Evolutionary conservation across 306 rosid species (phyloP), one percentile per base, ranked within the genome.

Genomic region (Rosa lucieae): DNA sequence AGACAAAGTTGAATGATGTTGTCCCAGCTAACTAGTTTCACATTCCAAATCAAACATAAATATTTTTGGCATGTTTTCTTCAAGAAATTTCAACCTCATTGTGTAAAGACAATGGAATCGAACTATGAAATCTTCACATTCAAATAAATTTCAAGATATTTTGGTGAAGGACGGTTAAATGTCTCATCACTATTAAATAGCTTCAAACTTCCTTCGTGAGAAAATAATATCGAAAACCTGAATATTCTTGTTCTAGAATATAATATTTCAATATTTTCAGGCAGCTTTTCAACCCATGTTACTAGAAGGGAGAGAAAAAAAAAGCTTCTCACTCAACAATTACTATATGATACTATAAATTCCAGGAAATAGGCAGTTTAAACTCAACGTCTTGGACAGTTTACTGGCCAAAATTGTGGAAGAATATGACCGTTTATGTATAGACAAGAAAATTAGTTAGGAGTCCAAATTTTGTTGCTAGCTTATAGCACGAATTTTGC

Each of bases 271-370:
- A 32, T 29, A 62, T 4, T 47, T 52, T 8, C 42, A 66, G 15
- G 20, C 18, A 70, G 2, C 6, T 13, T 71, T 72, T 72, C 17
- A 72, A 49, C 11, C 12, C 2, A 72, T 29, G 44, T 32, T 72
- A 32, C 63, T 72, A 72, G 76, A 72, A 72, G 21, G 76, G 62
- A n/a, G 40, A 51, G 46, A 72, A 49, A 49, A 44, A 44, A 6
- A 23, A 13, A 5, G 37, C 3, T 70, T 23, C 39, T 6, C 56
- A 46, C n/a, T 42, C 21, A 14, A 51, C 7, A 51, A 51, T 3
- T 51, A 51, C 56, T 51, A 51, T 51, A 56, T n/a, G 12, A 56
- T 56, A 21, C 11, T 7, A 72, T 17, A 37, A 29, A 32, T 29
- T 72, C 47, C 62, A 15, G 0, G 17, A 56, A 56, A 6, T 56